A percentile compares a stretch with the other conserved stretches of the same genome.
Conservation (phyloP, 345 rosid genomes). For the Eutrema japonicum region DNA sequence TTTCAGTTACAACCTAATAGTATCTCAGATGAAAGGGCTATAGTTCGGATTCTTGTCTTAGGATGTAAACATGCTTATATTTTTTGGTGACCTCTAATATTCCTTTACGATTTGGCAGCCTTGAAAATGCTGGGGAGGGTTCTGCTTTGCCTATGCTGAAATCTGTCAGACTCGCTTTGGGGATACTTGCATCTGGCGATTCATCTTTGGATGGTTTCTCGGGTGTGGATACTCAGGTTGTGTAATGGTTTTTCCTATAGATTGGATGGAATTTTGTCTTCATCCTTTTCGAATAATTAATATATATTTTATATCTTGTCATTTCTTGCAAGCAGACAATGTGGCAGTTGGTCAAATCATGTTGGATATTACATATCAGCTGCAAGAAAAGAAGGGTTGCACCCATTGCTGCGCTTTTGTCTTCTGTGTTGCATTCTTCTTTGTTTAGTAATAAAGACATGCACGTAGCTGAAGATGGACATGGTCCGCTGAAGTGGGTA, state of each 20-base stretch:
- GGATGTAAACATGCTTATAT: no score
- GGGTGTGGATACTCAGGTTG: constrained; percentile 74
- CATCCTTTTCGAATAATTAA: neutral
- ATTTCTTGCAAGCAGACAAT: constrained; percentile 62
- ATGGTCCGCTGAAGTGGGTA: constrained; percentile 96
- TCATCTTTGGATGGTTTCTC: constrained; percentile 54
- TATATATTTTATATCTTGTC: constrained; percentile 10
- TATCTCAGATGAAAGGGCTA: no score
- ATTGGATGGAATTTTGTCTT: constrained; percentile 11
- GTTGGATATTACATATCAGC: constrained; percentile 90
- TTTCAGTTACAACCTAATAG: no score
- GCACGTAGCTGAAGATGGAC: constrained; percentile 60
- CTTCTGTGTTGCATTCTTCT: constrained; percentile 80
- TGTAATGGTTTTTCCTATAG: constrained; percentile 4
- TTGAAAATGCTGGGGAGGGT: constrained; percentile 95
- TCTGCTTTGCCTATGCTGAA: constrained; percentile 87
- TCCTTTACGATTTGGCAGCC: constrained; percentile 57
- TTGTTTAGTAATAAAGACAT: constrained; percentile 64
- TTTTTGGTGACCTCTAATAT: neutral
- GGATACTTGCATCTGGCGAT: constrained; percentile 61
- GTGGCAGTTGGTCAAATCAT: constrained; percentile 84
- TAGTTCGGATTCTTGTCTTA: no score
- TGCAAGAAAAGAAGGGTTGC: constrained; percentile 93
- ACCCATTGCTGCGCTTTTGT: constrained; percentile 86
- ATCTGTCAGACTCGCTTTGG: constrained; percentile 71